Evolutionary conservation across 2,329 filamentous ascomycete genomes (phyloP), one percentile per base, ranked within the genome.

Genomic region (Intubia oerlemansii): DNA sequence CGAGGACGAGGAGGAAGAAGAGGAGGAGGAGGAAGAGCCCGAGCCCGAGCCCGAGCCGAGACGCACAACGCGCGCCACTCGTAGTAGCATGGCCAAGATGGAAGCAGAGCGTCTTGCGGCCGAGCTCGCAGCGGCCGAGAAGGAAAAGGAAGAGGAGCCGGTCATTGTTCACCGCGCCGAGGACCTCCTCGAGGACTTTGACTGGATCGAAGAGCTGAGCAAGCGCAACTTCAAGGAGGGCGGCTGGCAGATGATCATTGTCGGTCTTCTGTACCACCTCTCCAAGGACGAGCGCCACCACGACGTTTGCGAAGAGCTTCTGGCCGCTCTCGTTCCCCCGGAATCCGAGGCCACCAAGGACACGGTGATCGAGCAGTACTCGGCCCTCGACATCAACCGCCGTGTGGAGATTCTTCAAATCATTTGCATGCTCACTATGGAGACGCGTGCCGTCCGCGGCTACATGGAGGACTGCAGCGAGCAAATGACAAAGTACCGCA

Each of bases 401-500:
- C 77, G 85, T 10, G 67, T 85, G 22, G 65, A 72, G 38, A 76
- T 74, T 14, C 59, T 98, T 25, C 77, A 93, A 45, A 75, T 90
- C 20, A 66, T 93, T 32, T 81, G 80, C 46, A 72, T 85, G 57
- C 58, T 95, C 35, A 84, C 79, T 2, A 62, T 84, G 32, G 75
- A 82, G 42, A 93, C 88, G 0, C 84, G 81, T 45, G 72, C 77
- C 3, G 66, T 95, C 39, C 73, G 85, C 30, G 73, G 69, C 11
- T 91, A 90, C 45, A 76, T 98, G 59, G 81, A 92, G 39, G 75
- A 85, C 36, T 91, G 84, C 51, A 81, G 77, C 38, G 79, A 85
- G 44, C 78, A 81, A 30, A 93, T 95, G 84, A 98, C 88, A 2
- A 69, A 72, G 31, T 81, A 90, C 44, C 73, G 88, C 28, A 98